A percentile compares a stretch with the other conserved stretches of the same genome.
Evolutionary conservation across 768 basidiomycete genomes (phyloP).

Genomic region (Pisolithus marmoratus): DNA sequence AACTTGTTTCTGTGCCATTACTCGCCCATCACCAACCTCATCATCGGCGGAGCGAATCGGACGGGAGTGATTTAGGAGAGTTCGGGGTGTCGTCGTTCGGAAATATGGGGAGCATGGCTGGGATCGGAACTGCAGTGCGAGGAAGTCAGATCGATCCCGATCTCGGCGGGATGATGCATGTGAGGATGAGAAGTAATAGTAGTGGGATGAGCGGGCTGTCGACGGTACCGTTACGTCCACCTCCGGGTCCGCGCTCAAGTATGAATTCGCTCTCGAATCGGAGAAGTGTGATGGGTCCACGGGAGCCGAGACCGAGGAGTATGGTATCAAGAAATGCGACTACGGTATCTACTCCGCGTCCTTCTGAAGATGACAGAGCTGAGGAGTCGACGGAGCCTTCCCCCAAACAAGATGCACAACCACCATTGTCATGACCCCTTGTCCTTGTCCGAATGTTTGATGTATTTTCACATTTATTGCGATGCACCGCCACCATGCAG

Average conservation of each 20-base stretch:
- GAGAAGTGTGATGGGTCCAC: background rate
- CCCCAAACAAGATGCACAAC: too few species aligned
- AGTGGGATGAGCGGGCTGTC: conserved; percentile 6
- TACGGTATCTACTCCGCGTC: background rate
- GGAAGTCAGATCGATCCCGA: conserved; percentile 22
- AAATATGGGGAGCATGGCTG: conserved; percentile 31
- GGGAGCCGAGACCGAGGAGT: background rate
- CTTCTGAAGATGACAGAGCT: too few species aligned
- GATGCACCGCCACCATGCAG: too few species aligned
- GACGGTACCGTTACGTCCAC: conserved; percentile 3
- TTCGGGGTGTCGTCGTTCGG: conserved; percentile 11
- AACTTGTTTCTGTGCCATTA: conserved; percentile 27
- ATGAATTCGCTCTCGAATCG: background rate
- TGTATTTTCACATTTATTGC: too few species aligned
- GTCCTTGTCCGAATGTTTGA: too few species aligned
- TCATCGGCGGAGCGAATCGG: conserved; percentile 13
- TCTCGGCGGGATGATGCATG: conserved; percentile 1
- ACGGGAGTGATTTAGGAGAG: conserved; percentile 12
- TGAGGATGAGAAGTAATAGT: conserved; percentile 12
- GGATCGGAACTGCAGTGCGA: conserved; percentile 39
- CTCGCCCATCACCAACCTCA: conserved; percentile 16
- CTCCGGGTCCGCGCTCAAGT: background rate
- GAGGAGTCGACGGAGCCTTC: too few species aligned
- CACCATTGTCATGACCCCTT: too few species aligned
- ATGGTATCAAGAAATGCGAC: background rate